These are phyloP conservation scores for Ilex paraguariensis DNA, from an alignment of 305 asterid genomes.

Conservation along the genomic window DNA sequence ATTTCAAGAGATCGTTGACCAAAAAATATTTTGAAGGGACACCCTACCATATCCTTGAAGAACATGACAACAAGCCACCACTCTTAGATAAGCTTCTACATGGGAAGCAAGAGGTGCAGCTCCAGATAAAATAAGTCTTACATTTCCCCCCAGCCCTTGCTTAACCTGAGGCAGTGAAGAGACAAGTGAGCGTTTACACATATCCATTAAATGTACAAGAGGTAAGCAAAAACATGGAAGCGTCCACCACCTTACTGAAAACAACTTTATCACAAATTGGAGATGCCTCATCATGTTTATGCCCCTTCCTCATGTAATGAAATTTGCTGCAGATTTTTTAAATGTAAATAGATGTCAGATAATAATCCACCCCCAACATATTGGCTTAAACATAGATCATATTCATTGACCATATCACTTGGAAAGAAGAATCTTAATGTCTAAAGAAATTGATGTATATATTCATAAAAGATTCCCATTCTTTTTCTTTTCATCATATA, in stretches of 20 bases:
- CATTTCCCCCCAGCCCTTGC: slow-evolving; percentile 41
- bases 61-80: slow-evolving; percentile 40
- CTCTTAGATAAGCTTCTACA: slow-evolving; percentile 44
- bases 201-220: slow-evolving; percentile 1
- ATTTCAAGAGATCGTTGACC: no score
- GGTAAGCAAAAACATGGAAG: slow-evolving; percentile 3
- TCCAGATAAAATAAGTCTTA: slow-evolving; percentile 47
- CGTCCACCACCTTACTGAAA: slow-evolving; percentile 37
- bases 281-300: slow-evolving; percentile 39
- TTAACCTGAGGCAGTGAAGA: slow-evolving; percentile 25
- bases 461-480: no score
- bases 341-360: slow-evolving; percentile 1
- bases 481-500: neutral
- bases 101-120: slow-evolving; percentile 55
- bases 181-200: no score
- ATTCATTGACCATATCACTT: neutral
- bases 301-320: slow-evolving; percentile 32
- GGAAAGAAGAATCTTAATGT: neutral
- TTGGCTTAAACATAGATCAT: neutral
- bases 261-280: slow-evolving; percentile 40
- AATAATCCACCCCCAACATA: neutral
- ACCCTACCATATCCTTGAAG: slow-evolving; percentile 53
- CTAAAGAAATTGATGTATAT: neutral
- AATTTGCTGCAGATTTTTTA: slow-evolving; percentile 36
- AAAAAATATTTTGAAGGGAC: neutral